Base-by-base conservation (phyloP, 2,329 filamentous ascomycete genomes). In the Aureobasidium melanogenum region DNA sequence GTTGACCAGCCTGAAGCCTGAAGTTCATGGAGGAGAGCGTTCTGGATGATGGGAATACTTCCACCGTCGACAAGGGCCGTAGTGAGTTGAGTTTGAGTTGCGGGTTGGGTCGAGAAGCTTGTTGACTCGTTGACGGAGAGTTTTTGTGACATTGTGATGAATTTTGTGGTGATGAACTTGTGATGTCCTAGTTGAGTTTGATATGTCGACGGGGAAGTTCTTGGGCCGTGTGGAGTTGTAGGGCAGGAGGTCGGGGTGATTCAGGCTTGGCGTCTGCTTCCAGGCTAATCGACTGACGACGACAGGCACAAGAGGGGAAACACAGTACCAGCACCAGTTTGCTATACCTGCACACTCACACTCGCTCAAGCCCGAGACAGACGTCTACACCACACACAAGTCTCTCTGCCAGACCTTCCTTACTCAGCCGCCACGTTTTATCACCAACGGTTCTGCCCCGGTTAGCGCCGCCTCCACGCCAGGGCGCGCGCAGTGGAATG, bases 1-100 rank as follows among this genome's bases (percentile, higher is more conserved):
- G 82, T 77, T 44, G 80, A 80, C 83, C 83, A 87, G 66, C 83
- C 83, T n/a, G 75, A 72, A 58, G 80, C 76, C 67, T 83, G 79
- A 12, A 86, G 77, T 24, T 79, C 77, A 67, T 82, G 77, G 62
- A 79, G 75, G 28, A 86, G 76, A 1, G 78, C 76, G 39, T 73
- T 67, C 67, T 85, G 82, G 46, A 87, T 81, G 67, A 79, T 78
- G 67, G 79, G 77, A 65, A 85, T 79, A 59, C 79, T 77, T 67
- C 75, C 74, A 64, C 77, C 69, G 22, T 73, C 70, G 54, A 77
- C 74, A 43, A 84, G 79, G 44, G 76, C 75, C 46, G 71, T 68
- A 63, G 76, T 77, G 69, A 80, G 73, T 43, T 70, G 63, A 62
- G 70, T 70, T 68, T 77, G 75, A 2, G 75, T 65, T 58, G 70